Conservation (phyloP, 2,329 filamentous ascomycete genomes). For the Colletotrichum agaves region DNA sequence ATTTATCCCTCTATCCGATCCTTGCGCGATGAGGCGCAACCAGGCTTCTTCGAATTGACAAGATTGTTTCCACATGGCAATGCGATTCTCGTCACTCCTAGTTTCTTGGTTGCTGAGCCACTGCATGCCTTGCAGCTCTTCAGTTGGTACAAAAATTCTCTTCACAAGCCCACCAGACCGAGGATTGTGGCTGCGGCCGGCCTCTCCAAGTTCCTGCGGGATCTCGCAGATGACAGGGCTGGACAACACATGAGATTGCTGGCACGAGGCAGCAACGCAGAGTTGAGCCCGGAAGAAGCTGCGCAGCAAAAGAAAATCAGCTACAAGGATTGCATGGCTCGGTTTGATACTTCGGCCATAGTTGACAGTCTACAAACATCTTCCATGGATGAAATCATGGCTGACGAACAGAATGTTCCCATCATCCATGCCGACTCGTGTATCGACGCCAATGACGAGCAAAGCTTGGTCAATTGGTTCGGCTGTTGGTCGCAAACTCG, state of each 20-base stretch:
- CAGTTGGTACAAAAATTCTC: slow-evolving; percentile 45
- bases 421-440: slow-evolving; percentile 58
- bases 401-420: slow-evolving; percentile 48
- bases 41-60: slow-evolving; percentile 27
- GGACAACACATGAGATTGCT: slow-evolving; percentile 2
- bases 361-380: slow-evolving; percentile 21
- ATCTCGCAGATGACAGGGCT: slow-evolving; percentile 38
- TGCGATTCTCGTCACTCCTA: slow-evolving; percentile 54
- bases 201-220: slow-evolving; percentile 45
- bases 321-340: slow-evolving; percentile 28
- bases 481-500: slow-evolving; percentile 65
- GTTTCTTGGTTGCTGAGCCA: slow-evolving; percentile 53
- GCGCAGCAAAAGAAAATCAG: not conserved
- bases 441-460: slow-evolving; percentile 69
- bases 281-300: not conserved
- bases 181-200: slow-evolving; percentile 46
- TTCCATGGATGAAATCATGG: slow-evolving; percentile 44
- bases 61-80: slow-evolving; percentile 46
- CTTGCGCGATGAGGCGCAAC: slow-evolving; percentile 2
- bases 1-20: slow-evolving; percentile 35
- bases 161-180: slow-evolving; percentile 5
- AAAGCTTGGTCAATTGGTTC: slow-evolving; percentile 72
- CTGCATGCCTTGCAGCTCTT: slow-evolving; percentile 47
- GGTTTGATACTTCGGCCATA: slow-evolving; percentile 33
- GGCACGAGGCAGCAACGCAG: not conserved